phyloP scores from a whole-genome alignment of 495 filamentous ascomycete species.

The Hypoxylon perforatum region DNA sequence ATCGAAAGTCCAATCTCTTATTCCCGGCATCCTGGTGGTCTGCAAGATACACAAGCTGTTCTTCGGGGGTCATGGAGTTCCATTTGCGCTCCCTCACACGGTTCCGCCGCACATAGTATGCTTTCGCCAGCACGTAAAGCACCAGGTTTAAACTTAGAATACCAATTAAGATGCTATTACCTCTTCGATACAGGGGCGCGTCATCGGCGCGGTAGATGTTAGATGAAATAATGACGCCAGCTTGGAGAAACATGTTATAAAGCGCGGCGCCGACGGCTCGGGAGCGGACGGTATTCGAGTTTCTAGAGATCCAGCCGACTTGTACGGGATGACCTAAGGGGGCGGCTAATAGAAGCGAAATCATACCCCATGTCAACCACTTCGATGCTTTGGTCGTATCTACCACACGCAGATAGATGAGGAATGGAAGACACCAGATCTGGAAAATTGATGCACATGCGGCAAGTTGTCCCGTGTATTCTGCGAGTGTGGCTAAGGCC shows the following conservation, averaged over 20 bases:
- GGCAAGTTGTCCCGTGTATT: constrained; percentile 62
- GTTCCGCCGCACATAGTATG: constrained; percentile 73
- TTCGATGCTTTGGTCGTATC: constrained; percentile 57
- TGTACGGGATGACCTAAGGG: constrained; percentile 70
- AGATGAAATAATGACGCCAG: constrained; percentile 65
- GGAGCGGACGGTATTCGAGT: constrained; percentile 73
- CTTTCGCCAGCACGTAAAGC: constrained; percentile 66
- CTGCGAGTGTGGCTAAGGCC: constrained; percentile 60
- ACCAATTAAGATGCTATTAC: constrained; percentile 72
- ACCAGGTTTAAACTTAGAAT: constrained; percentile 64
- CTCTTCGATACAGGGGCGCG: constrained; percentile 71
- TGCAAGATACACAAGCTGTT: constrained; percentile 70
- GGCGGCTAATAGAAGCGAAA: constrained; percentile 66
- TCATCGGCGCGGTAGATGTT: constrained; percentile 72
- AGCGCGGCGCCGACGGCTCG: constrained; percentile 70
- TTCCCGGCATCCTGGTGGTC: constrained; percentile 76
- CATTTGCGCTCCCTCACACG: constrained; percentile 47
- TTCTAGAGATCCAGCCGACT: constrained; percentile 72
- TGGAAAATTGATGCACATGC: constrained; percentile 58
- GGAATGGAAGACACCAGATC: constrained; percentile 66
- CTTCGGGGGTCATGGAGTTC: constrained; percentile 70
- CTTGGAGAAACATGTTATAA: constrained; percentile 83
- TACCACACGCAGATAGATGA: constrained; percentile 64
- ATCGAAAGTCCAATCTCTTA: constrained; percentile 72
- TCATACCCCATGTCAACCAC: constrained; percentile 68